Evolutionary conservation across 768 basidiomycete genomes (phyloP), one percentile per base, ranked within the genome.

Genomic region (Butyriboletus loyo): DNA sequence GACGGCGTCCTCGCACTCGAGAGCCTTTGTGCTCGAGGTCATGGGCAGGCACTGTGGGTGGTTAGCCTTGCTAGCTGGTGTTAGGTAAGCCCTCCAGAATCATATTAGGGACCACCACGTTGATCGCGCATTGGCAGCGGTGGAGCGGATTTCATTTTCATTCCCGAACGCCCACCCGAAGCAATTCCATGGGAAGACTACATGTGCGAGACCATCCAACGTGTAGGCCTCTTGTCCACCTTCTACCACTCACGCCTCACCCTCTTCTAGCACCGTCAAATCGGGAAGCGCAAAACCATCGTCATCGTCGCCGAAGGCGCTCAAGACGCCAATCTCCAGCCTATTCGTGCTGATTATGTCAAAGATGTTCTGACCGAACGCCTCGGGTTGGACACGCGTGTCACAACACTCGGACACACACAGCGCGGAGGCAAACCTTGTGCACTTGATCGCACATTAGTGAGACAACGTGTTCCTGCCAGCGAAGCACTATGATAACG

Each of bases 41-140:
- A 99, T 98, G 97, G 97, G 97, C n/a, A 77, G 96, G 50, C 92
- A 98, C 67, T 98, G 97, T 70, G 97, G 97, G n/a, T 99, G 97
- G 97, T 77, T 98, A 17, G 94, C 97, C 3, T 76, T 98, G 22
- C 78, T 94, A 63, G 97, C 94, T 11, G 94, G 89, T 55, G 87
- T 98, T 45, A 90, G 89, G 86, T 89, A 63, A 53, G 82, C 74
- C 5, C 31, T 15, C 4, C 35, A 15, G 7, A 7, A 40, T 31
- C 17, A 1, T 21, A 24, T 27, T 21, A 22, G 25, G 27, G 34
- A 28, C 11, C 22, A 2, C 9, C 46, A 38, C 28, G 38, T 45
- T 67, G 44, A 71, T 50, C 14, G 5, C 31, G 41, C 24, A 14
- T 43, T 45, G 5, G 32, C 46, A 91, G 89, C 56, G 83, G 84